Evolutionary conservation across 2,329 filamentous ascomycete species (phyloP).

Genomic region (Aquanectria penicillioides): DNA sequence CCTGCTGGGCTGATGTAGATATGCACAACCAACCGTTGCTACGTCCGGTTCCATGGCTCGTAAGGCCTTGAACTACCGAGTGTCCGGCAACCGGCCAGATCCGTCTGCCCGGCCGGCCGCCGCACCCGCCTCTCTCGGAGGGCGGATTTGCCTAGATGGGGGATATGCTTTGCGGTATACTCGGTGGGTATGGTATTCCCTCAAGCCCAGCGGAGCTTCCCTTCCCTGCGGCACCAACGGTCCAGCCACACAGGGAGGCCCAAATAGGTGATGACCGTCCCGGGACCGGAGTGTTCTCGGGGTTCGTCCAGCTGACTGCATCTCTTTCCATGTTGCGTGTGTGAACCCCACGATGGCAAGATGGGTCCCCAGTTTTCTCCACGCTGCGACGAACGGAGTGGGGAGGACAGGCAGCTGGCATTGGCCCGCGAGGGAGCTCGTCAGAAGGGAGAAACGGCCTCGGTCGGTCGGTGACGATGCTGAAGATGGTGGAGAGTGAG

Average conservation of each 20-base stretch:
- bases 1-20: too few relatives aligned
- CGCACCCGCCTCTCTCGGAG: neutral
- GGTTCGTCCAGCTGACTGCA: conserved; percentile 1
- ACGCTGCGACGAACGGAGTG: too few relatives aligned
- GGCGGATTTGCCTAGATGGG: too few relatives aligned
- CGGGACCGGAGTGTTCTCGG: conserved; percentile 12
- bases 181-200: too few relatives aligned
- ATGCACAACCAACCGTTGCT: too few relatives aligned
- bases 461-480: conserved; percentile 17
- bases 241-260: neutral
- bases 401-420: neutral
- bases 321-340: neutral
- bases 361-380: neutral
- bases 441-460: conserved; percentile 11
- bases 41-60: too few relatives aligned
- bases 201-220: too few relatives aligned
- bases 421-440: neutral
- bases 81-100: conserved; percentile 17
- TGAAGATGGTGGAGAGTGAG: neutral
- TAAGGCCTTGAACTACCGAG: conserved; percentile 6
- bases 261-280: neutral
- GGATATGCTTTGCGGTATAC: too few relatives aligned
- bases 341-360: neutral
- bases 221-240: neutral
- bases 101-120: conserved; percentile 35